phyloP scores from a whole-genome alignment of 257 asterid genomes.

The Jacaranda copaia region DNA sequence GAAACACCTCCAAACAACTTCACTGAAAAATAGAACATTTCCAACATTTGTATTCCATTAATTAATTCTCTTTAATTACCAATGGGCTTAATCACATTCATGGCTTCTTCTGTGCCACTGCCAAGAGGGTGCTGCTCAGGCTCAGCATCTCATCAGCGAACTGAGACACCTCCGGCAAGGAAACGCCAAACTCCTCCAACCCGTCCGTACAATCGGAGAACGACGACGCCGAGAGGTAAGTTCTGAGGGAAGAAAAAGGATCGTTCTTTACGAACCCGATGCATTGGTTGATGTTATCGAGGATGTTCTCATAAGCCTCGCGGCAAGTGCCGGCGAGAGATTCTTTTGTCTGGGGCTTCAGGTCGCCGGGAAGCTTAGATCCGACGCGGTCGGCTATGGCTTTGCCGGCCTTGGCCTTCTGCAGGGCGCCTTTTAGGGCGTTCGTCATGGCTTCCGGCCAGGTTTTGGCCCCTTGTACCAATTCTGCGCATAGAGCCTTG shows the following conservation, averaged over 20 bases:
- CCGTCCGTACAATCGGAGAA: constrained; percentile 34
- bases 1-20: too few relatives aligned
- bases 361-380: constrained; percentile 20
- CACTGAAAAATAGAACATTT: too few relatives aligned
- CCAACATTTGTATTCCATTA: too few relatives aligned
- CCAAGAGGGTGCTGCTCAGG: constrained; percentile 17
- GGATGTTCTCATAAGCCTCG: constrained; percentile 15
- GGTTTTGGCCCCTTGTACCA: constrained; percentile 29
- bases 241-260: not conserved
- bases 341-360: constrained; percentile 27
- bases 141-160: constrained; percentile 4
- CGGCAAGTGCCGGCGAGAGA: constrained; percentile 27
- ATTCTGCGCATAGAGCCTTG: constrained; percentile 31
- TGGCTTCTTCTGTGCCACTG: constrained; percentile 18
- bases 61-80: too few relatives aligned
- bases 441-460: constrained; percentile 44
- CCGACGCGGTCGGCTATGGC: constrained; percentile 23
- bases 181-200: constrained; percentile 13
- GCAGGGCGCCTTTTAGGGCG: constrained; percentile 26
- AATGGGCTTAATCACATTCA: not conserved
- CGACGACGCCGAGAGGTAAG: constrained; percentile 24
- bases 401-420: constrained; percentile 27
- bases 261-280: constrained; percentile 29
- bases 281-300: constrained; percentile 25
- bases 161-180: constrained; percentile 34